Evolutionary conservation across 2,329 filamentous ascomycete genomes (phyloP), one percentile per base, ranked within the genome.

Genomic region (Cytospora piceicola): DNA sequence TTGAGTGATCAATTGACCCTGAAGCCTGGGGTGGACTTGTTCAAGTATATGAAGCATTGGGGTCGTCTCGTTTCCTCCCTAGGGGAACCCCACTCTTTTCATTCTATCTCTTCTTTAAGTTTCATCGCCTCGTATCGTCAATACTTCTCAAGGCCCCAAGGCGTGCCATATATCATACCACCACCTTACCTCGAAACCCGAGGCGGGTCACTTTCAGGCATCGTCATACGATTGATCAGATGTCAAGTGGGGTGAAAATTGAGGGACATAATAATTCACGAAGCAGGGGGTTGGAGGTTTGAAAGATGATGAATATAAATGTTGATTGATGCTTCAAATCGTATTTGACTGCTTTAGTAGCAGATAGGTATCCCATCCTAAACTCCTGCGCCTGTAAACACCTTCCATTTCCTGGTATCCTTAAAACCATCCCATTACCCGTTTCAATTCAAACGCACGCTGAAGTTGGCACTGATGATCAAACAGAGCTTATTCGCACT

Each of bases 401-500:
- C 56, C 52, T 65, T 53, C 53, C 60, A 61, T 63, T 22, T 36
- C 46, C 17, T 58, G 42, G 49, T 64, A 56, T 49, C 36, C 56
- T 46, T 46, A 17, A 36, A n/a, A 55, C 58, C 17, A 15, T 51
- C 27, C 34, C 22, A 52, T 39, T 15, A 30, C 49, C 30, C 32
- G 22, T 5, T 17, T 24, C 32, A 53, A 58, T 30, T 27, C 30
- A 59, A 17, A 22, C 56, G 20, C 15, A 36, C 34, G 34, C 34
- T 32, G 30, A 22, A 30, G 42, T 5, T 51, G 29, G 27, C 29
- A 42, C 12, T 24, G 22, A 39, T 52, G 27, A 6, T 49, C 22
- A 51, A 12, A 36, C 17, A 8, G 4, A 8, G 42, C 63, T 34
- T 27, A 65, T 39, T 75, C 72, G 36, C 77, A 72, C 42, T 71